phyloP scores from a whole-genome alignment of 805 yeast genomes.

The Saturnispora sanitii region DNA sequence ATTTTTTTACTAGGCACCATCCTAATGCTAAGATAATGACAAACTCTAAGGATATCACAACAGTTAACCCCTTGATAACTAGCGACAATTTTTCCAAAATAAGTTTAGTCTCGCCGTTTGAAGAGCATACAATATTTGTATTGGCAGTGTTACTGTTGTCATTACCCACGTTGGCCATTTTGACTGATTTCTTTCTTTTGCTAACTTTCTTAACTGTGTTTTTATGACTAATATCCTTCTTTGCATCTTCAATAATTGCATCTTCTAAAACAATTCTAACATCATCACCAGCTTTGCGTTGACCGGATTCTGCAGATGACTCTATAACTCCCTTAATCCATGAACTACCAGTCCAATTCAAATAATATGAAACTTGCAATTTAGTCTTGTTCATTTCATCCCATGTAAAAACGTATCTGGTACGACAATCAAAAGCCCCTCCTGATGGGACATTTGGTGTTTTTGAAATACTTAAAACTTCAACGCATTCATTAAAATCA shows the following conservation, averaged over 20 bases:
- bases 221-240: too few species aligned
- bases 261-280: constrained; percentile 24
- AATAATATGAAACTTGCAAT: constrained; percentile 55
- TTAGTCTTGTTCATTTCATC: constrained; percentile 49
- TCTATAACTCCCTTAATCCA: constrained; percentile 91
- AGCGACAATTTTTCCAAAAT: too few species aligned
- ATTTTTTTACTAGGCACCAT: too few species aligned
- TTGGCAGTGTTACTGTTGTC: too few species aligned
- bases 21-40: too few species aligned
- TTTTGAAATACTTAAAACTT: constrained; percentile 50
- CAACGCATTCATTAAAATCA: constrained; percentile 45
- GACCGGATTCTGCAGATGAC: constrained; percentile 75
- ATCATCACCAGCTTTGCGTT: constrained; percentile 45
- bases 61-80: too few species aligned
- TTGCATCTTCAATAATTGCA: constrained; percentile 13
- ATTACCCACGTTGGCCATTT: too few species aligned
- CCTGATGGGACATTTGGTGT: constrained; percentile 98
- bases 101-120: too few species aligned
- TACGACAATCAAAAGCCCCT: constrained; percentile 60
- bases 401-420: constrained; percentile 72
- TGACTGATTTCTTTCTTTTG: too few species aligned
- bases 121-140: too few species aligned
- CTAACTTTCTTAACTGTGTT: too few species aligned
- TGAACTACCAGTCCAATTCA: constrained; percentile 84
- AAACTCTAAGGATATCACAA: too few species aligned